Evolutionary conservation across 129 eudicot genomes (phyloP).

Genomic region (Flaveria ramosissima): DNA sequence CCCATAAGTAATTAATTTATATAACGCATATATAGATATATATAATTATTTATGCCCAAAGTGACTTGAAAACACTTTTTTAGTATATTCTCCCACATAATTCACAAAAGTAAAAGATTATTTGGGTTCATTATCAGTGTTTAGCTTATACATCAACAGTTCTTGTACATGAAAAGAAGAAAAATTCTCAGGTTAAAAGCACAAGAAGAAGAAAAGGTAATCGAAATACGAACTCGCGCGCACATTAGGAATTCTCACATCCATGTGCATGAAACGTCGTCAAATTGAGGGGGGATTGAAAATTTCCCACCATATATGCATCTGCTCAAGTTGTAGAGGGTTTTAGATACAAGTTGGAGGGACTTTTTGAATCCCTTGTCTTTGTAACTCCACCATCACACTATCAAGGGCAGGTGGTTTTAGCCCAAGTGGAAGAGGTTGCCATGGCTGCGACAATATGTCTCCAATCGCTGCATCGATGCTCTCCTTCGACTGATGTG

Average conservation of each 20-base stretch:
- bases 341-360: slow-evolving; percentile 56
- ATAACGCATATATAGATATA: too few species aligned
- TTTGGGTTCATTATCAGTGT: background rate
- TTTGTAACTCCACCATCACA: slow-evolving; percentile 82
- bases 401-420: slow-evolving; percentile 86
- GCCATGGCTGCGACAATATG: slow-evolving; percentile 80
- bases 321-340: background rate
- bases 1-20: too few species aligned
- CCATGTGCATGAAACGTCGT: slow-evolving; percentile 59
- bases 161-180: slow-evolving; percentile 26
- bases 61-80: too few species aligned
- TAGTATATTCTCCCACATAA: background rate
- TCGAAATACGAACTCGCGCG: slow-evolving; percentile 10
- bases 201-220: slow-evolving; percentile 14
- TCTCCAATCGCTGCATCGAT: slow-evolving; percentile 90
- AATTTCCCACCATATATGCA: slow-evolving; percentile 5
- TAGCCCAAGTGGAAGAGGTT: slow-evolving; percentile 88
- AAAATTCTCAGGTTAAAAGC: slow-evolving; percentile 26
- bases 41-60: too few species aligned
- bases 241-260: slow-evolving; percentile 23
- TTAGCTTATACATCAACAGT: slow-evolving; percentile 24
- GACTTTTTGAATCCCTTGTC: slow-evolving; percentile 74
- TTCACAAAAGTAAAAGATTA: background rate
- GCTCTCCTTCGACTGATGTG: slow-evolving; percentile 69
- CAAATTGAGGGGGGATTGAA: slow-evolving; percentile 42